phyloP scores from a whole-genome alignment of 768 basidiomycete genomes.

The Podaxis sp. region DNA sequence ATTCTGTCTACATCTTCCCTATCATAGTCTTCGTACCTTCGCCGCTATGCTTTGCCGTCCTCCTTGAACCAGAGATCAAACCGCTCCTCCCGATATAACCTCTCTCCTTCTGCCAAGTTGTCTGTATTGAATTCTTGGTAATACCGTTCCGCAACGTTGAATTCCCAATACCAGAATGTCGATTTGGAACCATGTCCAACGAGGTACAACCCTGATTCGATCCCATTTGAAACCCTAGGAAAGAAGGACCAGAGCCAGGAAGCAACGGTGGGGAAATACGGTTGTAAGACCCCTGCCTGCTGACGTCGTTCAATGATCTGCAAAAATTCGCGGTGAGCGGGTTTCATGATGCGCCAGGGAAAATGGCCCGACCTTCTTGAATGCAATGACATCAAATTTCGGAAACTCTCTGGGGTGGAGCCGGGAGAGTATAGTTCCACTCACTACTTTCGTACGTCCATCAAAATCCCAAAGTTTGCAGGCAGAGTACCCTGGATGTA shows the following conservation, averaged over 20 bases:
- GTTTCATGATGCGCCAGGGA: background rate
- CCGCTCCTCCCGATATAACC: background rate
- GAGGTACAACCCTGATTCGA: background rate
- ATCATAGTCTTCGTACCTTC: no score
- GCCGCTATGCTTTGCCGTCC: no score
- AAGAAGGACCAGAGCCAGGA: background rate
- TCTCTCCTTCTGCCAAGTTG: background rate
- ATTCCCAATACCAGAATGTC: background rate
- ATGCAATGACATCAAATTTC: background rate
- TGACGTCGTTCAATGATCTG: background rate
- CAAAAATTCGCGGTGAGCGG: background rate
- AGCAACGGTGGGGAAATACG: background rate
- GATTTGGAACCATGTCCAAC: background rate
- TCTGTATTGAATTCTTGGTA: background rate
- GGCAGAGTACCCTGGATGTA: background rate
- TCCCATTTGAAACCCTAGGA: no score
- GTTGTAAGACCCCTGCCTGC: background rate
- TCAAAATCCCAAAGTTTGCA: background rate
- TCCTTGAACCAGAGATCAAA: background rate
- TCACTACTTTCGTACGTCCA: background rate
- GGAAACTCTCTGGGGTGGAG: background rate
- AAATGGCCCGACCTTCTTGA: background rate
- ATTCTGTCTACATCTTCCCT: no score
- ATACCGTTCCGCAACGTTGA: background rate
- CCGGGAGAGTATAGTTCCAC: background rate